These are phyloP conservation scores for Eucalyptus sp. DNA, from an alignment of 345 rosid species.

Conservation along the genomic window DNA sequence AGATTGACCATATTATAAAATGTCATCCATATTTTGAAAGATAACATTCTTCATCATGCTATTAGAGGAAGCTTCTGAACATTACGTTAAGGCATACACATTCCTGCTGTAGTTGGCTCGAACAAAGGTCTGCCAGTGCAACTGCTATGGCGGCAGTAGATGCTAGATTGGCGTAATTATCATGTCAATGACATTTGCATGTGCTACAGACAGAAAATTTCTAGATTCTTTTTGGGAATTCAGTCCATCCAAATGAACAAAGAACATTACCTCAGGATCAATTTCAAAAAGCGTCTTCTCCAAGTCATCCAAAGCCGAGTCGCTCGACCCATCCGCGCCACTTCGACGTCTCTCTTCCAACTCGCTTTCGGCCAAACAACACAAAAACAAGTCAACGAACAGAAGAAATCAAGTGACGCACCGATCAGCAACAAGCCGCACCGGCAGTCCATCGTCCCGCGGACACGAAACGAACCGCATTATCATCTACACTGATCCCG, in stretches of 20 bases:
- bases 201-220: background rate
- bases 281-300: constrained; percentile 37
- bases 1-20: background rate
- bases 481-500: background rate
- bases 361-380: constrained; percentile 12
- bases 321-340: constrained; percentile 8
- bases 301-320: constrained; percentile 17
- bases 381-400: background rate
- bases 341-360: constrained; percentile 22
- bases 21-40: background rate
- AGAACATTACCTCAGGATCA: constrained; percentile 69
- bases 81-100: background rate
- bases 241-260: background rate
- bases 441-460: background rate
- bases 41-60: background rate
- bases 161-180: background rate
- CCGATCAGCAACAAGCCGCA: background rate
- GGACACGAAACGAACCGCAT: background rate
- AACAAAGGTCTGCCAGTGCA: background rate
- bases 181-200: background rate
- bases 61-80: background rate
- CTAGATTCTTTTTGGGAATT: background rate
- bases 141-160: background rate
- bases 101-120: background rate
- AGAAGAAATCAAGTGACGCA: background rate